Evolutionary conservation across 768 basidiomycete species (phyloP), one percentile per base, ranked within the genome.

Genomic region (Pleurotus djamor): DNA sequence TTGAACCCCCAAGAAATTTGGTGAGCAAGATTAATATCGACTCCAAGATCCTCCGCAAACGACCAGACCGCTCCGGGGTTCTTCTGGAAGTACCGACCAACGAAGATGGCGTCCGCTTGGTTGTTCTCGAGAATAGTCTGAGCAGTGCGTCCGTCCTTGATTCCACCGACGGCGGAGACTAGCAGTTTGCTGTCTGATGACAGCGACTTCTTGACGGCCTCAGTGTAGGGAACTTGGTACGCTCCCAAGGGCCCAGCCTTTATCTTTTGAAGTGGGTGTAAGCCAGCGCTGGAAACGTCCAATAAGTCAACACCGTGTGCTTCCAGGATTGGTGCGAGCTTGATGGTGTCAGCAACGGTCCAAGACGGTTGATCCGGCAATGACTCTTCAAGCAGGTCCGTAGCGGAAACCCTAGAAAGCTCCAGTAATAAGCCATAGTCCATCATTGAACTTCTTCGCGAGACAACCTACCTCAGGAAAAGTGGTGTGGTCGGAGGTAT

Each of bases 231-330:
- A 0, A 85, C 82, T 72, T 91, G 85, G 63, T 80, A 85, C 1
- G 76, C 38, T 7, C 70, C 72, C 41, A 44, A 44, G 1, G 54
- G 54, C 0, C 72, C 72, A 16, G 59, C 54, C 17, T 70, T 68
- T 34, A 78, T 65, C 51, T 73, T 70, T 59, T 83, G 82, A 45
- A 66, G 64, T 1, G 77, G 67, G 59, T 79, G 73, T 55, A 79
- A 83, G 1, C 91, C 92, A 3, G 85, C 90, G 0, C 79, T 78
- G 3, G 86, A 88, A 38, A 90, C 81, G 63, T 94, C 92, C 48
- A 94, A 71, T 38, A 94, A 74, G 69, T 93, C 92, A 55, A 93
- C 81, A 4, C 90, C 90, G 47, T 84, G 79, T 10, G 82, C 78
- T 14, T 76, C 76, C 14, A 93, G 78, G 61, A 86, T 79, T 14